These are phyloP conservation scores for Podospora australis DNA, from an alignment of 495 filamentous ascomycete genomes.

Conservation along the genomic window DNA sequence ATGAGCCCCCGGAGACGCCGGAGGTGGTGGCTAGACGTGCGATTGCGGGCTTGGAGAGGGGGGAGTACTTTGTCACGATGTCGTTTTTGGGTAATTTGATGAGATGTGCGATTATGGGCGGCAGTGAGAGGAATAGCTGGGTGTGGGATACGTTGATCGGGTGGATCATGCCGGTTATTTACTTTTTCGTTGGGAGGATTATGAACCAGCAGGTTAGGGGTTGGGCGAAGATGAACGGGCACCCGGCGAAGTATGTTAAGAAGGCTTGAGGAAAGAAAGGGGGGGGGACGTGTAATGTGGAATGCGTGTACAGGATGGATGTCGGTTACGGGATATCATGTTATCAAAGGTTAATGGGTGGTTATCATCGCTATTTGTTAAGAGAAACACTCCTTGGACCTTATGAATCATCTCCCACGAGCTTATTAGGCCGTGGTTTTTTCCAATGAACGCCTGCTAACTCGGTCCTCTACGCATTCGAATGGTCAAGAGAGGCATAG, in stretches of 20 bases:
- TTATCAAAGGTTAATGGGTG: too few relatives aligned
- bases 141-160: conserved; percentile 55
- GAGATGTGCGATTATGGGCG: conserved; percentile 54
- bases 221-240: conserved; percentile 54
- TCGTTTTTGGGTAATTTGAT: conserved; percentile 62
- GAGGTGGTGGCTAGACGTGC: conserved; percentile 65
- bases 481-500: too few relatives aligned
- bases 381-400: too few relatives aligned
- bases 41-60: conserved; percentile 70
- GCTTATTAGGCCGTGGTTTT: too few relatives aligned
- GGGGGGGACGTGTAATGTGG: too few relatives aligned
- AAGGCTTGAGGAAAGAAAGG: conserved; percentile 17
- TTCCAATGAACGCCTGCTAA: too few relatives aligned
- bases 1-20: conserved; percentile 70
- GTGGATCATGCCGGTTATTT: conserved; percentile 50
- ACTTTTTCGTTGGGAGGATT: conserved; percentile 53
- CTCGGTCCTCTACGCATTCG: too few relatives aligned
- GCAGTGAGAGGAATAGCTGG: conserved; percentile 52
- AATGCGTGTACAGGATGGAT: too few relatives aligned
- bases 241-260: conserved; percentile 33
- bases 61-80: conserved; percentile 70
- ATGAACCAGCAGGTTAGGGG: conserved; percentile 54
- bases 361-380: too few relatives aligned
- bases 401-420: too few relatives aligned
- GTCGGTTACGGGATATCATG: too few relatives aligned